phyloP scores from a whole-genome alignment of 441 rosid species.

The Breynia disticha region DNA sequence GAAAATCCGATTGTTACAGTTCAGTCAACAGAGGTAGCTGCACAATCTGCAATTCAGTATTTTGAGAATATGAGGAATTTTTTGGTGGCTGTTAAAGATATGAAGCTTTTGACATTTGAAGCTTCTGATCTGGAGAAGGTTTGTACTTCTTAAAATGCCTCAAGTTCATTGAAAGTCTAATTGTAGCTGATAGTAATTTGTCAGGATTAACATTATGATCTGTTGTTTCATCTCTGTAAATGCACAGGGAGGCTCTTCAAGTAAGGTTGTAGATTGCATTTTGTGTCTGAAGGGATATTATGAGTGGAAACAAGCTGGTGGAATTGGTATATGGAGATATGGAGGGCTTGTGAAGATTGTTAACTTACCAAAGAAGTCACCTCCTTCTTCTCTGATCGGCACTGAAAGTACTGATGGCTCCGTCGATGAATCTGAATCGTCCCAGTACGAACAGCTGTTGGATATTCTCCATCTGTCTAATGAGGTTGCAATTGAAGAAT shows the following conservation, averaged over 20 bases:
- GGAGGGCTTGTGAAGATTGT: slow-evolving; percentile 92
- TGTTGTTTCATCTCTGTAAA: neutral
- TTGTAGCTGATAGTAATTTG: neutral
- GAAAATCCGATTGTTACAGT: slow-evolving; percentile 61
- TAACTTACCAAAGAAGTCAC: slow-evolving; percentile 58
- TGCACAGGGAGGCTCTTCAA: slow-evolving; percentile 78
- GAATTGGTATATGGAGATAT: slow-evolving; percentile 89
- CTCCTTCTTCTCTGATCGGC: slow-evolving; percentile 46
- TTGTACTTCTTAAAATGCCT: neutral
- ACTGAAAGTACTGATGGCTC: slow-evolving; percentile 79
- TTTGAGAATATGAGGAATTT: slow-evolving; percentile 97
- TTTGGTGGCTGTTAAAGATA: slow-evolving; percentile 74
- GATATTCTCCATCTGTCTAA: slow-evolving; percentile 83
- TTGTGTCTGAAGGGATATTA: slow-evolving; percentile 87
- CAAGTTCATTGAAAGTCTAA: too few species aligned
- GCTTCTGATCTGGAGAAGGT: slow-evolving; percentile 95
- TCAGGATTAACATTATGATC: neutral
- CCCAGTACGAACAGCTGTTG: slow-evolving; percentile 73
- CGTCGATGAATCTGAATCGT: slow-evolving; percentile 73
- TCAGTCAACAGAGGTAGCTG: slow-evolving; percentile 80
- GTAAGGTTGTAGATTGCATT: slow-evolving; percentile 96
- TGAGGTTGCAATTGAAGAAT: slow-evolving; percentile 66
- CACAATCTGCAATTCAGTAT: slow-evolving; percentile 93
- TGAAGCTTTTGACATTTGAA: slow-evolving; percentile 94
- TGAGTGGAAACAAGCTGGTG: slow-evolving; percentile 94